These are phyloP conservation scores for Venturia aucupariae DNA, from an alignment of 2,329 filamentous ascomycete species.

Conservation along the genomic window DNA sequence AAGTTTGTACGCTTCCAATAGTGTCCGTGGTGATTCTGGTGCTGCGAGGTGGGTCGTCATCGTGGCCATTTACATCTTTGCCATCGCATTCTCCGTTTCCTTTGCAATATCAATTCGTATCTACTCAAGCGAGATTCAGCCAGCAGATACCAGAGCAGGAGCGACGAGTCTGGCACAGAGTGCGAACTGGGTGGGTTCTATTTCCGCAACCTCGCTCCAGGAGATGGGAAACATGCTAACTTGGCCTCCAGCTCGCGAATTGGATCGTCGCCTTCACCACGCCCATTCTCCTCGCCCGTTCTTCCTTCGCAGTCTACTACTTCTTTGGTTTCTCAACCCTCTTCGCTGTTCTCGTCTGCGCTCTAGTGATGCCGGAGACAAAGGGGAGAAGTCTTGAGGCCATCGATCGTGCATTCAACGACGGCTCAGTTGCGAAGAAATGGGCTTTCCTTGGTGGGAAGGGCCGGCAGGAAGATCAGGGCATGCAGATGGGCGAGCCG, in stretches of 20 bases:
- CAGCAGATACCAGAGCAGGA: constrained; percentile 43
- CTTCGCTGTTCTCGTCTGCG: constrained; percentile 20
- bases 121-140: constrained; percentile 51
- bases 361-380: constrained; percentile 43
- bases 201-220: background rate
- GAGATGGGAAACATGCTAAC: background rate
- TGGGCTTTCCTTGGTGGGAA: background rate
- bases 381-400: constrained; percentile 39
- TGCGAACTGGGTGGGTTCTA: constrained; percentile 39
- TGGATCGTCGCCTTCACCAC: constrained; percentile 34
- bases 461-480: background rate
- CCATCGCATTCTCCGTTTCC: constrained; percentile 37
- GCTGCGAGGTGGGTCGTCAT: constrained; percentile 43
- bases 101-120: constrained; percentile 50
- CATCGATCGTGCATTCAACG: constrained; percentile 36
- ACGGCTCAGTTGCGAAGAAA: background rate
- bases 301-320: constrained; percentile 26
- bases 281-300: constrained; percentile 39
- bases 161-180: constrained; percentile 46
- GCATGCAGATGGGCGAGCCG: background rate
- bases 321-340: constrained; percentile 25
- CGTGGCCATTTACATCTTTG: constrained; percentile 41
- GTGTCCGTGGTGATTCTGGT: constrained; percentile 31
- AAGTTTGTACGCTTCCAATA: constrained; percentile 39
- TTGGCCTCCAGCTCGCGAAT: constrained; percentile 20